These are phyloP conservation scores for Neotropicomus parvogracilis DNA, from an alignment of 1,284 basidiomycete species.

Conservation along the genomic window DNA sequence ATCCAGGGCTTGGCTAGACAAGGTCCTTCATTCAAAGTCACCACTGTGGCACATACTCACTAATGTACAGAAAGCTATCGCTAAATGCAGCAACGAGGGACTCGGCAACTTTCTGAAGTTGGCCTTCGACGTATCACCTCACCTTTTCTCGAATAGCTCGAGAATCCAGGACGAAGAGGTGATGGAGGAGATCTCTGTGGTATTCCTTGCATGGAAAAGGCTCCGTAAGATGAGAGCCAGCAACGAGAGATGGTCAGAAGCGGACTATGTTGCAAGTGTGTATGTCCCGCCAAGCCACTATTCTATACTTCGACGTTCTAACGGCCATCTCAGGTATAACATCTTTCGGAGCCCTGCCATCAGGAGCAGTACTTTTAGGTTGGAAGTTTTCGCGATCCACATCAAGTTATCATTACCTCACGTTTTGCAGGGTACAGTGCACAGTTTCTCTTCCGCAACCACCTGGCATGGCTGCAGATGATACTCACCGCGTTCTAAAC, in stretches of 20 bases:
- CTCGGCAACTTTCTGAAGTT: slow-evolving; percentile 40
- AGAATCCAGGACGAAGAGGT: slow-evolving; percentile 29
- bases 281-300: slow-evolving; percentile 28
- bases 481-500: slow-evolving; percentile 40
- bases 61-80: slow-evolving; percentile 7
- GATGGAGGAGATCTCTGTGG: slow-evolving; percentile 37
- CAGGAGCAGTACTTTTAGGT: slow-evolving; percentile 42
- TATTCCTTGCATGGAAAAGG: slow-evolving; percentile 45
- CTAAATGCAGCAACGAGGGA: slow-evolving; percentile 27
- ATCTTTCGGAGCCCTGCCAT: slow-evolving; percentile 46
- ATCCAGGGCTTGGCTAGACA: slow-evolving; percentile 35
- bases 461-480: slow-evolving; percentile 29
- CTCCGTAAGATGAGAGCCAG: slow-evolving; percentile 42
- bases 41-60: slow-evolving; percentile 1
- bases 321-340: slow-evolving; percentile 40
- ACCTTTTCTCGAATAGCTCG: slow-evolving; percentile 38
- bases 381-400: slow-evolving; percentile 4
- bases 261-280: slow-evolving; percentile 55
- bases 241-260: slow-evolving; percentile 49
- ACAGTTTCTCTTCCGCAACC: slow-evolving; percentile 50
- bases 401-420: slow-evolving; percentile 6
- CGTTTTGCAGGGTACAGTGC: slow-evolving; percentile 42
- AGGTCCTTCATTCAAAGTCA: slow-evolving; percentile 17
- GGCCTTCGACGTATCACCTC: slow-evolving; percentile 37
- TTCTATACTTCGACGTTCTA: neutral